These are phyloP conservation scores for Pneumocystis wakefieldiae DNA, from an alignment of 1,139 yeast genomes.

Conservation along the genomic window DNA sequence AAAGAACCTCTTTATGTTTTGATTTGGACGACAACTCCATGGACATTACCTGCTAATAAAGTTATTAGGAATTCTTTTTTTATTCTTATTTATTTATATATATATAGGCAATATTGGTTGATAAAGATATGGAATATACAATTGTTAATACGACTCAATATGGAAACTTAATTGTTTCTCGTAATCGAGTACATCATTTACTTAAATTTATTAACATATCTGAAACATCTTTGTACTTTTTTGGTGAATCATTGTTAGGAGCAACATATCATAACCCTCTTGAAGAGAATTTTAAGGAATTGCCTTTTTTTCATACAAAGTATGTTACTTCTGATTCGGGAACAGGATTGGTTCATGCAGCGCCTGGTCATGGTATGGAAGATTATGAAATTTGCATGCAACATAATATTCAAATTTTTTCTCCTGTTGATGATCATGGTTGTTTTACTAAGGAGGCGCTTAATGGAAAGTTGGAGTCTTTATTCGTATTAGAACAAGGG, in stretches of 20 bases:
- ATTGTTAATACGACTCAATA: conserved; percentile 25
- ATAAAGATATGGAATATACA: conserved; percentile 44
- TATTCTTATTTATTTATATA: neutral
- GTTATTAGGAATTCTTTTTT: neutral
- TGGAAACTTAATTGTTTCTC: conserved; percentile 38
- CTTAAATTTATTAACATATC: conserved; percentile 9
- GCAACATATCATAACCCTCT: conserved; percentile 31
- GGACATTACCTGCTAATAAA: conserved; percentile 81
- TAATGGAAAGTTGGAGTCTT: conserved; percentile 36
- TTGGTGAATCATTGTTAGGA: conserved; percentile 14
- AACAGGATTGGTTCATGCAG: conserved; percentile 91
- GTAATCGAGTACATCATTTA: conserved; percentile 27
- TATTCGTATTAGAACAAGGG: conserved; percentile 48
- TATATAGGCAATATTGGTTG: conserved; percentile 55
- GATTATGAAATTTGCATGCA: conserved; percentile 62
- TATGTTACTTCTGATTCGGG: conserved; percentile 77
- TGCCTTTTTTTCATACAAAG: conserved; percentile 60
- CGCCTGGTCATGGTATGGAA: conserved; percentile 96
- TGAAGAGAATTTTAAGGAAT: conserved; percentile 43
- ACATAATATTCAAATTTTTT: conserved; percentile 42
- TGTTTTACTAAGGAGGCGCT: conserved; percentile 39
- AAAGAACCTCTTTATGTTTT: conserved; percentile 15
- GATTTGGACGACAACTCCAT: conserved; percentile 97
- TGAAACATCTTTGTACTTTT: conserved; percentile 2
- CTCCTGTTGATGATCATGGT: conserved; percentile 72